Percentiles rank a stretch among this genome's conserved stretches.
Evolutionary conservation across 768 basidiomycete genomes (phyloP).

Genomic region (Cystobasidium onofrii): DNA sequence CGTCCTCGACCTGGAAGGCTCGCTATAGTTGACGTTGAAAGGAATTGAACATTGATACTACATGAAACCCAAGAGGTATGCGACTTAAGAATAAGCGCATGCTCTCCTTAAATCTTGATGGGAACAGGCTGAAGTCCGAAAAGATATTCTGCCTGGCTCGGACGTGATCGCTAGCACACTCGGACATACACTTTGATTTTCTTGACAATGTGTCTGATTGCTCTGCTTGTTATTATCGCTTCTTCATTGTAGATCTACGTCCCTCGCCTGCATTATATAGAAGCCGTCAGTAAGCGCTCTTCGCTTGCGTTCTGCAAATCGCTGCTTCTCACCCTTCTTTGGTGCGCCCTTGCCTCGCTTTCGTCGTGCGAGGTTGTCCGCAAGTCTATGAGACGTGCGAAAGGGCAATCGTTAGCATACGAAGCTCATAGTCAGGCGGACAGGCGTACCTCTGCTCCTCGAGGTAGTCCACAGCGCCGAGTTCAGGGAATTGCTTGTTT

Average conservation of each 20-base stretch:
- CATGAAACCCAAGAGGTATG: too few relatives aligned
- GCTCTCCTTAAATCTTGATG: too few relatives aligned
- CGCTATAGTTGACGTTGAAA: slow-evolving; percentile 39
- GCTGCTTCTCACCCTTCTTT: slow-evolving; percentile 16
- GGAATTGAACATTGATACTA: too few relatives aligned
- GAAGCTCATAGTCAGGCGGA: background rate
- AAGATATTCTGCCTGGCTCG: background rate
- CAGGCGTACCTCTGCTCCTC: slow-evolving; percentile 30
- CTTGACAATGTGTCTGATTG: background rate
- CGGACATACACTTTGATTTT: background rate
- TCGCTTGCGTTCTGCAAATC: background rate
- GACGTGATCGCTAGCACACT: background rate
- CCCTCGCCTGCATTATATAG: slow-evolving; percentile 8
- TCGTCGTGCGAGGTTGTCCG: slow-evolving; percentile 12
- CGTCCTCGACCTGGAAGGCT: slow-evolving; percentile 62
- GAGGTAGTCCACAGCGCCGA: slow-evolving; percentile 8
- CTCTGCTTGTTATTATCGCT: background rate
- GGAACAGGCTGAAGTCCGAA: background rate
- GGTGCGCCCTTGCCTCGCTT: slow-evolving; percentile 28
- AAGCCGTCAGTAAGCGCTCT: background rate
- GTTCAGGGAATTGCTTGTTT: background rate
- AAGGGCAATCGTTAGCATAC: background rate
- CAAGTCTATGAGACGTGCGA: slow-evolving; percentile 7
- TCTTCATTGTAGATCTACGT: slow-evolving; percentile 20
- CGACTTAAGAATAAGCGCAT: too few relatives aligned